Percentiles rank a stretch among this genome's conserved stretches.
Evolutionary conservation across 352 stramenopile genomes (phyloP).

Genomic region (Pythium scleroteichum): DNA sequence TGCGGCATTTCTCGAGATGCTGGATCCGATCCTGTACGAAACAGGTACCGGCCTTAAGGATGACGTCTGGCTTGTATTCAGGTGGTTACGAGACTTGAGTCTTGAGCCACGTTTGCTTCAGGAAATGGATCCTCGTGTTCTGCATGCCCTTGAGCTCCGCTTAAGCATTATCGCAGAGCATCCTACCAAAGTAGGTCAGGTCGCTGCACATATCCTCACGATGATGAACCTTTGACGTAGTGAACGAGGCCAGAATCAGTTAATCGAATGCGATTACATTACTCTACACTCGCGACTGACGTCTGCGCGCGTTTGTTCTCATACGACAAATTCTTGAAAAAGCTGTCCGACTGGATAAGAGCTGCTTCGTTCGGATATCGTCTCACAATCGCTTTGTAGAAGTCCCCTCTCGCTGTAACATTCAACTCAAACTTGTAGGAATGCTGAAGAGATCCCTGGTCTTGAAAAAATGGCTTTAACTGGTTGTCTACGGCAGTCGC

Average conservation of each 20-base stretch:
- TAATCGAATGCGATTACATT: neutral
- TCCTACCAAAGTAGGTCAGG: constrained; percentile 36
- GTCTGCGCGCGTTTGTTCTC: neutral
- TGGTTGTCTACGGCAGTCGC: constrained; percentile 28
- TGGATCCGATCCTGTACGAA: constrained; percentile 26
- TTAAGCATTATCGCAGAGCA: constrained; percentile 29
- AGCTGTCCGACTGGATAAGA: constrained; percentile 22
- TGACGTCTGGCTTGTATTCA: constrained; percentile 44
- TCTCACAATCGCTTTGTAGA: constrained; percentile 10
- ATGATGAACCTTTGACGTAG: constrained; percentile 30
- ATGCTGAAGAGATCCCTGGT: constrained; percentile 8
- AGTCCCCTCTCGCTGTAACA: constrained; percentile 10
- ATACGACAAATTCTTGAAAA: constrained; percentile 7
- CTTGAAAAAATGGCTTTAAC: constrained; percentile 38
- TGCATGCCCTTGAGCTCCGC: constrained; percentile 34
- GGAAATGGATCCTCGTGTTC: constrained; percentile 45
- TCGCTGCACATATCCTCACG: constrained; percentile 42
- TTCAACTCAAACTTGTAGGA: neutral
- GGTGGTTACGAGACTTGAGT: constrained; percentile 45
- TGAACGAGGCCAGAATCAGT: neutral
- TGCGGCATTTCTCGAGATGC: constrained; percentile 50
- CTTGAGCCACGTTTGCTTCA: constrained; percentile 10
- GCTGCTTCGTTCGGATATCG: neutral
- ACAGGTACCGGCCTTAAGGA: constrained; percentile 3
- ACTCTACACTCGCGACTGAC: neutral